Conservation (phyloP, 805 yeast genomes). For the Cyberlindnera amylophila region DNA sequence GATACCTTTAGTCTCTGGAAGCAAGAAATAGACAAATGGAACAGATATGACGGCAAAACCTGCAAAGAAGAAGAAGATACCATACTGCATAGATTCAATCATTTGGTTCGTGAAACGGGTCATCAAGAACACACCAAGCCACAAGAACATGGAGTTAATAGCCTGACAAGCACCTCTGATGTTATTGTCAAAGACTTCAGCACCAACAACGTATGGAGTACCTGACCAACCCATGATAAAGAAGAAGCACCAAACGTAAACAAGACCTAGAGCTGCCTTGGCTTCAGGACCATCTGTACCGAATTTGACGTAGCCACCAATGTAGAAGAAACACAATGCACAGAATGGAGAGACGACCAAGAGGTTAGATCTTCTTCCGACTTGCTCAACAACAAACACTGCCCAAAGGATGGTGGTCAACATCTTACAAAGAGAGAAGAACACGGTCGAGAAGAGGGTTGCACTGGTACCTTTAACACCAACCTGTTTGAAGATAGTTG, state of each 20-base stretch:
- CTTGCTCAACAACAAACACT: slow-evolving; percentile 40
- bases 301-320: slow-evolving; percentile 41
- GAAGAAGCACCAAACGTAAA: slow-evolving; percentile 39
- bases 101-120: slow-evolving; percentile 44
- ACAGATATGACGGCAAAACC: slow-evolving; percentile 25
- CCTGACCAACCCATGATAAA: slow-evolving; percentile 46
- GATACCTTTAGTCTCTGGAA: slow-evolving; percentile 45
- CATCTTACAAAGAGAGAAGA: slow-evolving; percentile 49
- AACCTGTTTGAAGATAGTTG: slow-evolving; percentile 44
- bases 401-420: slow-evolving; percentile 40
- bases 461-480: slow-evolving; percentile 45
- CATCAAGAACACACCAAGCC: slow-evolving; percentile 49
- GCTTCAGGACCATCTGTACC: slow-evolving; percentile 41
- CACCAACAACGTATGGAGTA: slow-evolving; percentile 43
- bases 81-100: slow-evolving; percentile 39
- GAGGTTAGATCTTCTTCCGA: slow-evolving; percentile 42
- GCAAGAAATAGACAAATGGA: slow-evolving; percentile 38
- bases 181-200: slow-evolving; percentile 43
- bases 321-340: slow-evolving; percentile 41
- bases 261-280: slow-evolving; percentile 34
- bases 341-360: slow-evolving; percentile 37
- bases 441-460: slow-evolving; percentile 46
- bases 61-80: slow-evolving; percentile 38
- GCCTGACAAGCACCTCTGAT: slow-evolving; percentile 43
- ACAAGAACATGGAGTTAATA: slow-evolving; percentile 41